Conservation (phyloP, 169 alveolate genomes). For the Plasmodium fragile region DNA sequence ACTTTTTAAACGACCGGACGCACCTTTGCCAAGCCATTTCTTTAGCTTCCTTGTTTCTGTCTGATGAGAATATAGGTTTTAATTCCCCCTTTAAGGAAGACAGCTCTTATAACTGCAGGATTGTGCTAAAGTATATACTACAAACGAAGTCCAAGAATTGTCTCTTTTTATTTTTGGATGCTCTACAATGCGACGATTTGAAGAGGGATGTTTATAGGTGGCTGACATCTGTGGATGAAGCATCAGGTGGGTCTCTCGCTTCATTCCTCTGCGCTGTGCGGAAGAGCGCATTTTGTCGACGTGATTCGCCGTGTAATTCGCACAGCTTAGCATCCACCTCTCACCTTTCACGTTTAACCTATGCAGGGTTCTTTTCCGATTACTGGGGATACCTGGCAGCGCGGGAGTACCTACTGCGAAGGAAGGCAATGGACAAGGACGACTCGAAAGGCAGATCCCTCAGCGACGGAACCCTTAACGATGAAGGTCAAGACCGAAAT, state of each 20-base stretch:
- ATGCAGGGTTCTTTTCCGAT: constrained; percentile 15
- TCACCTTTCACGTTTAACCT: not conserved
- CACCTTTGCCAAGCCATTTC: constrained; percentile 21
- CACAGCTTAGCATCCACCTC: not conserved
- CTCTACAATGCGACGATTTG: not conserved
- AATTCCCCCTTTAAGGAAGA: constrained; percentile 30
- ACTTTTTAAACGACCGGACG: constrained; percentile 22
- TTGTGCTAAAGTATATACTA: constrained; percentile 32
- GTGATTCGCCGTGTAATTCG: not conserved
- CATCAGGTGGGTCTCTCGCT: constrained; percentile 24
- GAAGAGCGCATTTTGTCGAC: not conserved
- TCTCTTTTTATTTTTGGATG: constrained; percentile 48
- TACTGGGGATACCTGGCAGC: constrained; percentile 47
- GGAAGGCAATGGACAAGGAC: not conserved
- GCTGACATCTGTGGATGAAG: not conserved
- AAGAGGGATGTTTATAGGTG: constrained; percentile 8
- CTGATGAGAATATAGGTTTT: not conserved
- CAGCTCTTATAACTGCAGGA: constrained; percentile 9
- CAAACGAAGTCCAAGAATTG: constrained; percentile 43
- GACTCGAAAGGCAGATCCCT: not conserved
- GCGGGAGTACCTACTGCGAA: constrained; percentile 33
- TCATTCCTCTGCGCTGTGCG: not conserved
- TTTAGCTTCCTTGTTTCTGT: constrained; percentile 30
- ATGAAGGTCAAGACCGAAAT: not conserved
- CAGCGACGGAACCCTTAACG: not conserved